phyloP scores from a whole-genome alignment of 2,329 filamentous ascomycete genomes.

The Lachnellula occidentalis region DNA sequence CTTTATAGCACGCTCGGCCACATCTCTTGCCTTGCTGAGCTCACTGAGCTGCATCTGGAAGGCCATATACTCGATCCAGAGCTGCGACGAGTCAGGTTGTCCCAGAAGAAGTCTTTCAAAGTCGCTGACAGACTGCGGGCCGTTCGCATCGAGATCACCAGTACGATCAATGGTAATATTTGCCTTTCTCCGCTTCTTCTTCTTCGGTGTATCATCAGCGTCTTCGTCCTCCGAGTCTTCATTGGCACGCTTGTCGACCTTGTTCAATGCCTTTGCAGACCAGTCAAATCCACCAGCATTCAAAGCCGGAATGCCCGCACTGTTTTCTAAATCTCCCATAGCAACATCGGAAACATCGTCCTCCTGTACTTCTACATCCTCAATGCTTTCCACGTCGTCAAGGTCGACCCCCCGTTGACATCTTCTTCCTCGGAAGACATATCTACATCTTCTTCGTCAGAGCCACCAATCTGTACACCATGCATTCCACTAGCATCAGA shows the following conservation, averaged over 20 bases:
- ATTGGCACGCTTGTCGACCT: conserved; percentile 35
- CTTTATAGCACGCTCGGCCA: conserved; percentile 83
- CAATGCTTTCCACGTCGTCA: conserved; percentile 37
- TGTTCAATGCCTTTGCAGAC: conserved; percentile 64
- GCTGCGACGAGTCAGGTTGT: conserved; percentile 83
- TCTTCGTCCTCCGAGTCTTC: conserved; percentile 42
- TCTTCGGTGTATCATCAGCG: conserved; percentile 45
- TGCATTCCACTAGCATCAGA: conserved; percentile 35
- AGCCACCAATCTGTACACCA: conserved; percentile 34
- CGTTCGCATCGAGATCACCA: conserved; percentile 82
- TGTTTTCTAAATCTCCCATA: conserved; percentile 30
- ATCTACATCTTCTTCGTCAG: conserved; percentile 34
- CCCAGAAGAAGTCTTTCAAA: conserved; percentile 90
- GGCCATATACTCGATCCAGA: conserved; percentile 99
- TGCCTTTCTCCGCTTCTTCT: conserved; percentile 69
- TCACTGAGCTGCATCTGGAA: conserved; percentile 93
- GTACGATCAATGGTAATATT: conserved; percentile 84
- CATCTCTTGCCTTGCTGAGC: conserved; percentile 77
- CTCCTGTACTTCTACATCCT: conserved; percentile 30
- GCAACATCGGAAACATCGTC: conserved; percentile 22
- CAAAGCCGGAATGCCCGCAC: conserved; percentile 45
- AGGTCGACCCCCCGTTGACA: conserved; percentile 31
- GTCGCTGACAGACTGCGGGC: conserved; percentile 84
- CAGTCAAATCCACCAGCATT: conserved; percentile 80
- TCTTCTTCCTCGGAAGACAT: conserved; percentile 27